These are phyloP conservation scores for Russula olivacea DNA, from an alignment of 768 basidiomycete species.

Conservation along the genomic window DNA sequence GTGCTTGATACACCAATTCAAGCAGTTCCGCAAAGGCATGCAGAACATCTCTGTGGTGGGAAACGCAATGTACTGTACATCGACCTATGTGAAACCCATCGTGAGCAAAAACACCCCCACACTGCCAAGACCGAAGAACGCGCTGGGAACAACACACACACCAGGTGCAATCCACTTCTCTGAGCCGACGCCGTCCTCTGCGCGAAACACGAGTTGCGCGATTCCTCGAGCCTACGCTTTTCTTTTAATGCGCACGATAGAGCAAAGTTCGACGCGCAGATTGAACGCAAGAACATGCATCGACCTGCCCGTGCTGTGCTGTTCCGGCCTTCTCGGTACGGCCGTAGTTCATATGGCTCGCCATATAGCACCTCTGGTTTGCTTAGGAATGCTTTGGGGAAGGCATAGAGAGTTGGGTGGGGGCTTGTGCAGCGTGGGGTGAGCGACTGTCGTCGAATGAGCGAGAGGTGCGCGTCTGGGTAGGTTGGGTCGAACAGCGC, in stretches of 20 bases:
- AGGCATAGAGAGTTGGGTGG: too few relatives aligned
- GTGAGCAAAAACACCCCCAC: too few relatives aligned
- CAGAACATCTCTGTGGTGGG: slow-evolving; percentile 9
- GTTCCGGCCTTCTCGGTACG: background rate
- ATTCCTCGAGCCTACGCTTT: slow-evolving; percentile 1
- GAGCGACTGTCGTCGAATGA: too few relatives aligned
- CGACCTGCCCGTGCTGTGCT: slow-evolving; percentile 5
- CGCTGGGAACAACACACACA: background rate
- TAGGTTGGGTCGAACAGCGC: too few relatives aligned
- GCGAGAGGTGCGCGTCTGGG: too few relatives aligned
- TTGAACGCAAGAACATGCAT: background rate
- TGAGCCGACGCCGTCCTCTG: slow-evolving; percentile 6
- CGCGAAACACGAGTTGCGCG: slow-evolving; percentile 3
- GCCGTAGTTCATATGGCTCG: slow-evolving; percentile 3
- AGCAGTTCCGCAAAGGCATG: slow-evolving; percentile 10
- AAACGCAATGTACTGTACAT: slow-evolving; percentile 2
- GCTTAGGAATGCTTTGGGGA: too few relatives aligned
- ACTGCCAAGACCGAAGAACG: too few relatives aligned
- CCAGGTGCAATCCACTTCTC: slow-evolving; percentile 18
- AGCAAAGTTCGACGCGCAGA: background rate
- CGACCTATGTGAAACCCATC: too few relatives aligned
- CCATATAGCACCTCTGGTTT: too few relatives aligned
- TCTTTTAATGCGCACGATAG: background rate
- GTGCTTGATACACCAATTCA: slow-evolving; percentile 2
- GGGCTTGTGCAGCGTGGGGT: too few relatives aligned